A percentile compares a stretch with the other conserved stretches of the same genome.
These are phyloP conservation scores for Torulaspora franciscae DNA, from an alignment of 805 yeast species.

Conservation along the genomic window DNA sequence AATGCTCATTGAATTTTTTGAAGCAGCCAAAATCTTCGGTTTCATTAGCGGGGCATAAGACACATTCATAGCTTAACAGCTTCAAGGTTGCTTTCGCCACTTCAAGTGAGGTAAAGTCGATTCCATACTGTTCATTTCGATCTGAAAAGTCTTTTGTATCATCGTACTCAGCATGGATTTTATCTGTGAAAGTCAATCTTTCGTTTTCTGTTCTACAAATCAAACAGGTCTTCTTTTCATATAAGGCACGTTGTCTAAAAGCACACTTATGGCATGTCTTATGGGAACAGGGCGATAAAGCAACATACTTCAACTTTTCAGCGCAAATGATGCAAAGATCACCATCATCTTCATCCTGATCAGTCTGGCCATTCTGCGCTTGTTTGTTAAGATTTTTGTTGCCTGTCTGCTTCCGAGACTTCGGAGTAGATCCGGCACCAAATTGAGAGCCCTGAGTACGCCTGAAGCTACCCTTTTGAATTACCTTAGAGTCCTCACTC, in stretches of 20 bases:
- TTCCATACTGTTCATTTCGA: constrained; percentile 44
- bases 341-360: constrained; percentile 26
- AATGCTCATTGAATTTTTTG: constrained; percentile 61
- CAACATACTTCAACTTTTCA: constrained; percentile 54
- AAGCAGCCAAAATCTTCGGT: constrained; percentile 43
- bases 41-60: constrained; percentile 37
- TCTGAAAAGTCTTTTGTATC: constrained; percentile 38
- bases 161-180: constrained; percentile 36
- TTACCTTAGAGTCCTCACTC: background rate
- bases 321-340: constrained; percentile 81
- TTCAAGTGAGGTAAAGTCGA: constrained; percentile 54
- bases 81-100: constrained; percentile 46
- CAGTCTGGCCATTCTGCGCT: background rate
- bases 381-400: constrained; percentile 2
- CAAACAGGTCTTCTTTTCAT: constrained; percentile 67
- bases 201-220: constrained; percentile 75
- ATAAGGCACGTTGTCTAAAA: constrained; percentile 76
- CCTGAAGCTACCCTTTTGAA: constrained; percentile 12
- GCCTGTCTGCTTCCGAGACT: constrained; percentile 1
- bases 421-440: constrained; percentile 1
- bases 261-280: constrained; percentile 77
- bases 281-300: constrained; percentile 81
- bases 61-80: constrained; percentile 55
- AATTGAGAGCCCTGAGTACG: constrained; percentile 22
- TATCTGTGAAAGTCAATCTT: constrained; percentile 53